Conservation (phyloP, 1,139 yeast species). For the Debaryomyces coudertii region DNA sequence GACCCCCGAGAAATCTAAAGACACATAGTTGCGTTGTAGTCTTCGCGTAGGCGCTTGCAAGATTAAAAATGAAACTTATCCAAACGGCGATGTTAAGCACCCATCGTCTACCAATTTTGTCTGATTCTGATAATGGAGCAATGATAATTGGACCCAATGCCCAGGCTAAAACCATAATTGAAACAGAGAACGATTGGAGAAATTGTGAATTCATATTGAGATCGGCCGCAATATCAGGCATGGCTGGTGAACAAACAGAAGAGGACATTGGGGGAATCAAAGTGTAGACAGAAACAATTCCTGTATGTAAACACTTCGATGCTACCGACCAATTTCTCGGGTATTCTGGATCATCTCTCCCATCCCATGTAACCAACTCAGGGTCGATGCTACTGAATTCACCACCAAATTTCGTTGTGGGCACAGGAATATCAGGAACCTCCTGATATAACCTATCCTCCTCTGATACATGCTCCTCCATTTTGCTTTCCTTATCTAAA, state of each 20-base stretch:
- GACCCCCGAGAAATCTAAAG: conserved; percentile 62
- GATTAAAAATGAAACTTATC: conserved; percentile 53
- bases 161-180: conserved; percentile 65
- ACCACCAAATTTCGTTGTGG: conserved; percentile 49
- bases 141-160: conserved; percentile 62
- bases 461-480: conserved; percentile 4
- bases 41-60: conserved; percentile 60
- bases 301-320: conserved; percentile 47
- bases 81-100: conserved; percentile 56
- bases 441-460: conserved; percentile 22
- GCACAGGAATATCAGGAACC: conserved; percentile 41
- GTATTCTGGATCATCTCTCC: conserved; percentile 57
- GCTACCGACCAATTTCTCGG: conserved; percentile 61
- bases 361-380: conserved; percentile 68
- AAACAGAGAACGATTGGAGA: conserved; percentile 52
- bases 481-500: conserved; percentile 14
- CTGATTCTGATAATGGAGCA: conserved; percentile 64
- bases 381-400: conserved; percentile 59
- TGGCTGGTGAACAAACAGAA: conserved; percentile 62
- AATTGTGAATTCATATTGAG: conserved; percentile 42
- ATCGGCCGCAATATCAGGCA: conserved; percentile 44
- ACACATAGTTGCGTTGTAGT: conserved; percentile 59
- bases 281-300: conserved; percentile 55
- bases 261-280: conserved; percentile 63
- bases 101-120: conserved; percentile 50